These are phyloP conservation scores for Penicillium sp. DNA, from an alignment of 2,329 filamentous ascomycete genomes.

Conservation along the genomic window DNA sequence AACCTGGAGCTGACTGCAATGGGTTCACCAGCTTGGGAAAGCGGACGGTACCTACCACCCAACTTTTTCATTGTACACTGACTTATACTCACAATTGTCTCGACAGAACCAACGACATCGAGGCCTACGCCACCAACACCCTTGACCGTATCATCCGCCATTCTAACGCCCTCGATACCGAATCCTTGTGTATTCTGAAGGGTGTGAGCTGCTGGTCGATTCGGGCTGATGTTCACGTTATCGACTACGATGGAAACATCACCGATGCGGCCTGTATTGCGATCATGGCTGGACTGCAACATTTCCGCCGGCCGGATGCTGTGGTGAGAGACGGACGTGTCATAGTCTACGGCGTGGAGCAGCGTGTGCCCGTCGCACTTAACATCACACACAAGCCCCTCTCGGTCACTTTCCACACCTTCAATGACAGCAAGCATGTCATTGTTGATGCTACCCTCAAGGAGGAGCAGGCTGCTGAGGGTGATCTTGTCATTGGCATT, in stretches of 20 bases:
- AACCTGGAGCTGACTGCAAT: conserved; percentile 84
- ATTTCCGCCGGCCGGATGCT: conserved; percentile 85
- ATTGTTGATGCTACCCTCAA: conserved; percentile 41
- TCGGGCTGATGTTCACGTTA: conserved; percentile 80
- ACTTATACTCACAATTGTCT: conserved; percentile 6
- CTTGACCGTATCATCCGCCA: conserved; percentile 91
- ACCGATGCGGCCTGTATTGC: conserved; percentile 79
- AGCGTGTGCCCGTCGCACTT: conserved; percentile 81
- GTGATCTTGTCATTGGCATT: conserved; percentile 67
- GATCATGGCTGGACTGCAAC: conserved; percentile 75
- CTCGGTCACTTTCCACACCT: conserved; percentile 83
- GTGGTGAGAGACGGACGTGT: conserved; percentile 74
- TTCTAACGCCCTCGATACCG: conserved; percentile 84
- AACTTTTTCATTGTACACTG: neutral
- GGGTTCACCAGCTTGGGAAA: conserved; percentile 81
- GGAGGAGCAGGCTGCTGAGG: conserved; percentile 52
- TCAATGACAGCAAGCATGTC: conserved; percentile 42
- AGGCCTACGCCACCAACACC: conserved; percentile 74
- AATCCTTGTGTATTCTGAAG: conserved; percentile 87
- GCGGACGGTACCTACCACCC: conserved; percentile 52
- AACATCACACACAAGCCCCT: conserved; percentile 88
- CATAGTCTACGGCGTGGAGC: conserved; percentile 71
- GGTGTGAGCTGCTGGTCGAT: conserved; percentile 86
- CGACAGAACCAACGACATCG: conserved; percentile 64
- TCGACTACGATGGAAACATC: conserved; percentile 83